These are phyloP conservation scores for Eurotiales sp. DNA, from an alignment of 2,329 filamentous ascomycete genomes.

Conservation along the genomic window DNA sequence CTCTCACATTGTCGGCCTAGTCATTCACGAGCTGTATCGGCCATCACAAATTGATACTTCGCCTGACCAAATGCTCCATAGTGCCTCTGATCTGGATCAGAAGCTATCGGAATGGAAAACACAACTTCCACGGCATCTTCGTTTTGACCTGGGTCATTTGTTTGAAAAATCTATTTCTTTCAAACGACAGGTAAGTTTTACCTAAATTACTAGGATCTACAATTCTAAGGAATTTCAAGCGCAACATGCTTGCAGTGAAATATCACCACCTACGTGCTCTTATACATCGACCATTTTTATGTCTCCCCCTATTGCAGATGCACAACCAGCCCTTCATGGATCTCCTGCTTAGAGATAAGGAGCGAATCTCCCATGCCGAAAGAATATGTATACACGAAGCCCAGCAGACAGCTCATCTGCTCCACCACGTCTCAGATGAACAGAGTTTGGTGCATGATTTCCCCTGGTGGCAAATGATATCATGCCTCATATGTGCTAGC, in stretches of 20 bases:
- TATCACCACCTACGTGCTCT: slow-evolving; percentile 39
- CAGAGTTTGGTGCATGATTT: slow-evolving; percentile 37
- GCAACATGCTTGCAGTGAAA: slow-evolving; percentile 43
- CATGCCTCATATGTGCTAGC: slow-evolving; percentile 39
- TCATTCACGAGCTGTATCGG: slow-evolving; percentile 30
- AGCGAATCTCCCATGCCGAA: slow-evolving; percentile 22
- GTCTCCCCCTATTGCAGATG: slow-evolving; percentile 21
- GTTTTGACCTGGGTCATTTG: slow-evolving; percentile 38
- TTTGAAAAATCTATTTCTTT: slow-evolving; percentile 31
- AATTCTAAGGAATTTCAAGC: slow-evolving; percentile 19
- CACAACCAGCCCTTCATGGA: slow-evolving; percentile 19
- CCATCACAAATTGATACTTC: slow-evolving; percentile 21
- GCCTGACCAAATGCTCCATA: slow-evolving; percentile 17
- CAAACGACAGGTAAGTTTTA: slow-evolving; percentile 28
- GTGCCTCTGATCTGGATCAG: slow-evolving; percentile 25
- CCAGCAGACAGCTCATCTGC: slow-evolving; percentile 31
- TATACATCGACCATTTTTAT: slow-evolving; percentile 37
- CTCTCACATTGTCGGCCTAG: slow-evolving; percentile 32
- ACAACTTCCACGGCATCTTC: slow-evolving; percentile 30
- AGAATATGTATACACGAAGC: slow-evolving; percentile 33
- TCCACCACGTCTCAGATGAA: slow-evolving; percentile 34
- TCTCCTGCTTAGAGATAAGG: slow-evolving; percentile 16
- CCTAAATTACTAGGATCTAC: slow-evolving; percentile 1
- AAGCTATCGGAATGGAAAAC: slow-evolving; percentile 31
- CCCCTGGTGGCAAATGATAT: slow-evolving; percentile 46